Evolutionary conservation across 345 rosid genomes (phyloP).

Genomic region (Ricinus communis): DNA sequence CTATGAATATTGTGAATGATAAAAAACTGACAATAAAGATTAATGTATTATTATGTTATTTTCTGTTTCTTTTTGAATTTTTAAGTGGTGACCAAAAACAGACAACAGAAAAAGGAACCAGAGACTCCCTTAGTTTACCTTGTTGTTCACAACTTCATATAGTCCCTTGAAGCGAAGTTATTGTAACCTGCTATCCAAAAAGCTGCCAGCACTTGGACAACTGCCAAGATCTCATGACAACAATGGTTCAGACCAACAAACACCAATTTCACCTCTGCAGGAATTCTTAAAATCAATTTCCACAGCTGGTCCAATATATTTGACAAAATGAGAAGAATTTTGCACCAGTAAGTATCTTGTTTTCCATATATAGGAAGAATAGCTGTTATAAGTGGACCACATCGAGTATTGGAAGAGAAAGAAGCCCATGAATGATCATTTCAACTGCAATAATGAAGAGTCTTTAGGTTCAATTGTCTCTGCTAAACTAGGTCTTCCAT

Average conservation of each 20-base stretch:
- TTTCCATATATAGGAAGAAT: not conserved
- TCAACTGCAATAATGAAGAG: not conserved
- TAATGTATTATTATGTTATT: too few species aligned
- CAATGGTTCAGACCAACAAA: not conserved
- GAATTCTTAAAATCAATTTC: not conserved
- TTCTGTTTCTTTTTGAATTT: too few species aligned
- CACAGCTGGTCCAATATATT: not conserved
- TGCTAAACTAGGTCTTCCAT: conserved; percentile 48
- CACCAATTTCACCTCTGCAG: not conserved
- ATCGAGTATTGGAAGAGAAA: not conserved
- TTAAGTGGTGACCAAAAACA: too few species aligned
- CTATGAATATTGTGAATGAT: too few species aligned
- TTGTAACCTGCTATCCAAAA: not conserved
- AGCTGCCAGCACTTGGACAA: not conserved
- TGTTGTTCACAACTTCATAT: not conserved
- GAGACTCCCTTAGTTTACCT: not conserved
- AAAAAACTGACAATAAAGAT: too few species aligned
- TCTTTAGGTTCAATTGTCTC: not conserved
- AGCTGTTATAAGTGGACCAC: not conserved
- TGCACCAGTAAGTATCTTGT: not conserved
- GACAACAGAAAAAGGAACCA: not conserved
- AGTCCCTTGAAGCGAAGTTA: not conserved
- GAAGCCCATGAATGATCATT: not conserved
- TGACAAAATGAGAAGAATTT: too few species aligned
- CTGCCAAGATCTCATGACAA: not conserved